Evolutionary conservation across 2,329 filamentous ascomycete genomes (phyloP), one percentile per base, ranked within the genome.

Genomic region (Tolypocladium nubicola): DNA sequence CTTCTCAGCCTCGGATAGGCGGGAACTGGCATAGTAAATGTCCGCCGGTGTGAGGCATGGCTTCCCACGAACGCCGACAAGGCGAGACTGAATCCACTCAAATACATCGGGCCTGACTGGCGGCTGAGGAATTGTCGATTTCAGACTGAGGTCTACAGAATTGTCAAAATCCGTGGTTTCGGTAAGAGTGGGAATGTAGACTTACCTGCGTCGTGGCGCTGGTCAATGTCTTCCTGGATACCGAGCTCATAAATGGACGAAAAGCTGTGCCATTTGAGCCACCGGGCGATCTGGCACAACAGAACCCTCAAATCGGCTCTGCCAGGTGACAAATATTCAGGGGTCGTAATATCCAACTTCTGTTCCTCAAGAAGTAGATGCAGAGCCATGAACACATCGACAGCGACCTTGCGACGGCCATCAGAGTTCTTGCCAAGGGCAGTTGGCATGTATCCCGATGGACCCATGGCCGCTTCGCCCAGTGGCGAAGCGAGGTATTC

Each of bases 291-390:
- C 68, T 97, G 93, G 52, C 87, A 85, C 49, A 97, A 75, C 2
- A 97, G 71, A 19, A 88, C 85, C n/a, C 84, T 82, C 26, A 97
- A 65, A 53, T 81, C 77, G 11, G 71, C 69, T 33, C 75, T 72
- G 0, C 77, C 74, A 0, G 75, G 73, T 4, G 76, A 75, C 2
- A 65, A 62, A 43, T 74, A 73, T 54, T 79, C 76, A 0, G 76
- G 72, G 0, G 71, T 71, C 60, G 78, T 76, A 5, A 86, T 81
- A 60, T 89, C 84, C 1, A 99, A 80, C 67, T 96, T 97, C 61
- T 88, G 80, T 68, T 99, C 94, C 69, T 99, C 93, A 0, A 88
- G 80, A n/a, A 96, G 76, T 3, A 97, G 77, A 72, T 99, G 94
- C 14, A 99, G 76, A 1, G 83, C 87, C 61, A 95, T 76, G 41